Evolutionary conservation across 805 yeast genomes (phyloP), one percentile per base, ranked within the genome.

Genomic region (Babjeviella inositovora): DNA sequence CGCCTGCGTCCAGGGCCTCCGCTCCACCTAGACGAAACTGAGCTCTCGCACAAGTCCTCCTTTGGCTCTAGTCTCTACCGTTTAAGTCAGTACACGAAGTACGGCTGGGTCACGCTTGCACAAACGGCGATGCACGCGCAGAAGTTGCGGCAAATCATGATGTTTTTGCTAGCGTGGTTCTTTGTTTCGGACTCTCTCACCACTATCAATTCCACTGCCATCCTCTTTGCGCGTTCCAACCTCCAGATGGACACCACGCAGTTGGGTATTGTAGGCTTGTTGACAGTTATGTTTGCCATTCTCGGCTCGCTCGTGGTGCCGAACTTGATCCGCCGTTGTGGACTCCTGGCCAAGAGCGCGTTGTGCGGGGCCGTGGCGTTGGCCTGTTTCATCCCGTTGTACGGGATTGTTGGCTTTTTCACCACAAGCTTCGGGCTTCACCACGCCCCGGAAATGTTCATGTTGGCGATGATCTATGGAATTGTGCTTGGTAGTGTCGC

Each of bases 121-220:
- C 43, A 50, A 12, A 66, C 87, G 0, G 45, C 71, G n/a, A 56
- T 51, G 20, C 72, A 68, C 32, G 81, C 76, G 2, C 53, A 65
- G 2, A 45, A 62, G 23, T 45, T 77, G 35, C 58, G 54, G 31
- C 87, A 77, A 34, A 77, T 79, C 11, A 52, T 65, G n/a, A 57
- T 65, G 8, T 77, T 72, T 32, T 45, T 77, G 7, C 22, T 65
- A 0, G 84, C 80, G 2, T 77, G 92, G 92, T 77, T 77, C 33
- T 58, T 79, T 20, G 53, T 77, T 3, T 67, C 80, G 11, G 92
- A 79, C 38, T 70, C 82, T 1, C 49, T 74, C 7, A 74, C 85
- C 1, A 79, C 90, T 0, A 76, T 77, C 26, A 77, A 76, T 40
- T 70, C 84, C 1, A 72, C 90, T 0, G 87, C 90, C 0, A 68